Evolutionary conservation across 805 yeast genomes (phyloP).

Genomic region (Spathaspora arborariae): DNA sequence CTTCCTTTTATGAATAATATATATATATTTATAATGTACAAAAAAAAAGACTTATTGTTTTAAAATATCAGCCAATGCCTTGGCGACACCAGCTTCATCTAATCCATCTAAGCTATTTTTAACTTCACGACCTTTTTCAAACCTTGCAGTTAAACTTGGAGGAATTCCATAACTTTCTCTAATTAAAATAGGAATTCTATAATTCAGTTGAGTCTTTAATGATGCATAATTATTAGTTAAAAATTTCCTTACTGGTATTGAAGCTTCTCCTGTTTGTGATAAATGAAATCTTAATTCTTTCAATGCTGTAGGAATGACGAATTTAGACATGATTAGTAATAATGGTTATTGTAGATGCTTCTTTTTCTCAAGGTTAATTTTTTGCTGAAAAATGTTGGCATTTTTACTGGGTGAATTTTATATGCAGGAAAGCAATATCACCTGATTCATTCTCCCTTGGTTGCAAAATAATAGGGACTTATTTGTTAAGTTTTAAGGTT

Average conservation of each 20-base stretch:
- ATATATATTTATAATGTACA: neutral
- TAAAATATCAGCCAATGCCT: conserved; percentile 36
- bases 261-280: conserved; percentile 73
- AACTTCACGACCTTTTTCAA: conserved; percentile 52
- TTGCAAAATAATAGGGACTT: neutral
- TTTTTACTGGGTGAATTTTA: neutral
- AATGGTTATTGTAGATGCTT: conserved; percentile 2
- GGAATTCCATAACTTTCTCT: conserved; percentile 73
- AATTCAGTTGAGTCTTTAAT: conserved; percentile 53
- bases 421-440: neutral
- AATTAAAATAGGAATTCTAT: conserved; percentile 67
- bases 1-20: neutral
- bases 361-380: neutral
- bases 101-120: conserved; percentile 47
- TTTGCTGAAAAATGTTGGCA: neutral
- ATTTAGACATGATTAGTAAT: conserved; percentile 32
- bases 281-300: conserved; percentile 80
- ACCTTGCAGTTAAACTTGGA: conserved; percentile 74
- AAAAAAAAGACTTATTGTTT: conserved; percentile 22
- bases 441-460: neutral
- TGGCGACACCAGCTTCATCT: conserved; percentile 42
- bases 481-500: no score
- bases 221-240: conserved; percentile 60
- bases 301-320: conserved; percentile 50
- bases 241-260: conserved; percentile 63